Conservation (phyloP, 441 rosid species). For the Populus hybrid region DNA sequence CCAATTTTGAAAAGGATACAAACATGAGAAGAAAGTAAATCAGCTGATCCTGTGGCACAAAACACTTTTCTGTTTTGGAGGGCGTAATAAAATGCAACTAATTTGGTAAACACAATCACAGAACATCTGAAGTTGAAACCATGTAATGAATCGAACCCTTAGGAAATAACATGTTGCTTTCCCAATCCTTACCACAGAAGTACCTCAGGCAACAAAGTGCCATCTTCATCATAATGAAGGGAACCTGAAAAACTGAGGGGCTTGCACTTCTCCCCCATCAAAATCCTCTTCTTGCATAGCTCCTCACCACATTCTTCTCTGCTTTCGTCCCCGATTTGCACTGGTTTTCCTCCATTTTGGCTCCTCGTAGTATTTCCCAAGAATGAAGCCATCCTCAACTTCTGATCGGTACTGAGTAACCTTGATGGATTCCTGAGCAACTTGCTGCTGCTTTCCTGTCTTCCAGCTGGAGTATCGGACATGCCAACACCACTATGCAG, state of each 20-base stretch:
- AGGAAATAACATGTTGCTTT: not conserved
- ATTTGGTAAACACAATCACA: not conserved
- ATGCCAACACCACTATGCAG: not conserved
- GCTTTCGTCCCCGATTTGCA: not conserved
- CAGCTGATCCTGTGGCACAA: not conserved
- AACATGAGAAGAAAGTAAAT: not conserved
- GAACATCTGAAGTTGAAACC: not conserved
- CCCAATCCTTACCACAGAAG: not conserved
- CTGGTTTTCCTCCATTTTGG: conserved; percentile 1
- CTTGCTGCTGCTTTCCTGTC: conserved; percentile 3
- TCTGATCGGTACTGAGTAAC: conserved; percentile 22
- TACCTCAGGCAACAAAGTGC: conserved; percentile 46
- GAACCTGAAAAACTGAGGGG: conserved; percentile 47
- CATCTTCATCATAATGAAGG: conserved; percentile 51
- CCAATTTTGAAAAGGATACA: not conserved
- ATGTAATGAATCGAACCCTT: not conserved
- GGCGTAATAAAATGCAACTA: not conserved
- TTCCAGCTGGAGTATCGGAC: not conserved
- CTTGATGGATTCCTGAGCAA: conserved; percentile 22
- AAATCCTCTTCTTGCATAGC: conserved; percentile 74
- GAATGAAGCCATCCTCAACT: conserved; percentile 23
- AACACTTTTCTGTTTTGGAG: not conserved
- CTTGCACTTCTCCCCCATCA: conserved; percentile 70
- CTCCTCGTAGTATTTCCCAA: conserved; percentile 2
- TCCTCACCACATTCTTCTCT: conserved; percentile 17